Base-by-base conservation (phyloP, 768 basidiomycete genomes). In the Lyophyllum shimeji region DNA sequence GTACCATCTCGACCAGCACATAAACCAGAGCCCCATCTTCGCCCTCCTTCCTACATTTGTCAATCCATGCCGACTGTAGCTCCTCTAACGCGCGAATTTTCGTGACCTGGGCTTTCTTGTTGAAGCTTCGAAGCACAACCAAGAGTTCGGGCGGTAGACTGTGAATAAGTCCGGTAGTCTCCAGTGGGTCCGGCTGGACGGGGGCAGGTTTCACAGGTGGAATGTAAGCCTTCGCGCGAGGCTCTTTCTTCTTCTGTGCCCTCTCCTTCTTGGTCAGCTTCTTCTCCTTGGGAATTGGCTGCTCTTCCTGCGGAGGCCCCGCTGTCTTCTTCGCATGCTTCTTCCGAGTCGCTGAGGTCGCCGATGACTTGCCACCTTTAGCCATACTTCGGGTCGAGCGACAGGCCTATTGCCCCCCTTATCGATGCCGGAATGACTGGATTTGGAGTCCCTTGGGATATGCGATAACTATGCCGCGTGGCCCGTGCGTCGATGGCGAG, bases 91-190 rank as follows among this genome's bases (percentile, higher is more conserved):
- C 95, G 63, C 87, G 85, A 20, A 80, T 72, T 69, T 91, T 89
- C 1, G 96, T 98, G 25, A 93, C 80, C 24, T 82, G 80, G 54
- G 95, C 93, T 74, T 96, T 96, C 82, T 98, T 98, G 24, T 82
- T 85, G 50, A 98, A 76, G 59, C 83, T 81, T 47, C 93, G 75
- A 51, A 98, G 78, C 2, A 94, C 81, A 46, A 98, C 84, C 7
- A 95, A 78, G 20, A 98, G 76, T 24, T 94, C 93, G 1, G 94
- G 82, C 0, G 92, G 91, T 3, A 97, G 70, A 12, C 74, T 73
- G 63, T 84, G 83, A 2, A 84, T 87, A 4, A 96, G 78, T 0
- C 93, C 94, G 2, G 85, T 83, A 1, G 87, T 84, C 64, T 97
- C 94, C 37, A 98, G 76, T 1, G 95, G 95, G 76, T 98, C 94